A percentile compares a stretch with the other conserved stretches of the same genome.
Evolutionary conservation across 768 basidiomycete species (phyloP).

Genomic region (Lyophyllum semitale): DNA sequence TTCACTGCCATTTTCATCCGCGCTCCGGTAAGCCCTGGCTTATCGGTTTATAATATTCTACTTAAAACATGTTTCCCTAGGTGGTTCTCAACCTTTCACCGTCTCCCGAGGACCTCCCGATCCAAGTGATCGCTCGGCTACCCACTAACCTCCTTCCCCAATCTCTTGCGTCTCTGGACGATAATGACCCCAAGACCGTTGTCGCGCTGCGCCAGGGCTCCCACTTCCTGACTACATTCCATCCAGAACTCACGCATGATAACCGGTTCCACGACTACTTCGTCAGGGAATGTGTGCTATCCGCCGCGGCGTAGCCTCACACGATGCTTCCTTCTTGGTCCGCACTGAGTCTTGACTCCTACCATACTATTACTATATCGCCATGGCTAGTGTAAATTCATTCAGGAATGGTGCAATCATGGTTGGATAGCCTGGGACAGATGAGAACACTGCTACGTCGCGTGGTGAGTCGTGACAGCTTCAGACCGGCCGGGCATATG

Average conservation of each 20-base stretch:
- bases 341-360: background rate
- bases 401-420: background rate
- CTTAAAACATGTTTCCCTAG: slow-evolving; percentile 34
- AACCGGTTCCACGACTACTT: slow-evolving; percentile 92
- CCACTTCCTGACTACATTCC: slow-evolving; percentile 88
- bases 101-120: slow-evolving; percentile 50
- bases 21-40: slow-evolving; percentile 65
- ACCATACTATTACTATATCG: background rate
- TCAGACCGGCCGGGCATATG: too few species aligned
- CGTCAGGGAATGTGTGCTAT: slow-evolving; percentile 69
- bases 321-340: background rate
- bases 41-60: background rate
- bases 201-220: slow-evolving; percentile 86
- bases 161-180: slow-evolving; percentile 42
- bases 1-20: slow-evolving; percentile 93
- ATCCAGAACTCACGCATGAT: slow-evolving; percentile 90
- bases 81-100: slow-evolving; percentile 60
- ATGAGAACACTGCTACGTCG: background rate
- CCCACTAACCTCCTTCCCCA: slow-evolving; percentile 30
- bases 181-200: slow-evolving; percentile 61
- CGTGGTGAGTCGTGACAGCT: background rate
- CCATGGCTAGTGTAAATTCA: background rate
- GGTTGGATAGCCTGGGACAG: background rate
- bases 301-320: slow-evolving; percentile 13
- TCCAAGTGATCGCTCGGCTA: slow-evolving; percentile 62